These are phyloP conservation scores for Chlorophyllum brunneum DNA, from an alignment of 768 basidiomycete species.

Conservation along the genomic window DNA sequence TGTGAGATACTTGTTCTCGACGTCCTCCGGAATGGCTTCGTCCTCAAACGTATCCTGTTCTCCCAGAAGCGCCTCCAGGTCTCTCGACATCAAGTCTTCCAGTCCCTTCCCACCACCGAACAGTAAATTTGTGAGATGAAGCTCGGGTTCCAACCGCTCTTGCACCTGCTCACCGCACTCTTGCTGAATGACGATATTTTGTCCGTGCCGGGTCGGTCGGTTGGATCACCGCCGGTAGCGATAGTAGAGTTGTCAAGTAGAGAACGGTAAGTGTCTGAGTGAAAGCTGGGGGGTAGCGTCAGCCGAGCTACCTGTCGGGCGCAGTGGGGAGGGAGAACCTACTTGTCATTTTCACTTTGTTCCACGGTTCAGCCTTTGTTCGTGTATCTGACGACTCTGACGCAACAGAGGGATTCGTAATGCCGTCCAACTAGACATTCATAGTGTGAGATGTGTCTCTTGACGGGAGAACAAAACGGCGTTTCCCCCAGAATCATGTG, in stretches of 20 bases:
- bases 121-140: slow-evolving; percentile 35
- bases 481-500: not conserved
- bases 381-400: slow-evolving; percentile 34
- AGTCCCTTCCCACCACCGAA: slow-evolving; percentile 24
- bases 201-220: slow-evolving; percentile 78
- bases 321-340: slow-evolving; percentile 19
- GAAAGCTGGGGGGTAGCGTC: slow-evolving; percentile 53
- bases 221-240: slow-evolving; percentile 84
- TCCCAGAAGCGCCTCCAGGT: slow-evolving; percentile 19
- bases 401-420: slow-evolving; percentile 19
- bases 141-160: slow-evolving; percentile 38
- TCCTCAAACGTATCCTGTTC: slow-evolving; percentile 12
- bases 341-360: slow-evolving; percentile 88
- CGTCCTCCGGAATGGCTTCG: slow-evolving; percentile 49
- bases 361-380: slow-evolving; percentile 86
- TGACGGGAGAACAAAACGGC: not conserved
- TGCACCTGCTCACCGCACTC: slow-evolving; percentile 56
- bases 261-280: slow-evolving; percentile 84
- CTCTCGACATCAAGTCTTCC: slow-evolving; percentile 20
- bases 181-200: slow-evolving; percentile 67
- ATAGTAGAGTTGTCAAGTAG: slow-evolving; percentile 82
- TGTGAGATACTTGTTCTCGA: slow-evolving; percentile 41
- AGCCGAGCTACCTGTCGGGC: not conserved
- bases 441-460: not conserved
- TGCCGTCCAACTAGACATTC: slow-evolving; percentile 23